Percentiles rank a stretch among this genome's conserved stretches.
phyloP scores from a whole-genome alignment of 306 rosid species.

The Lablab purpureus region DNA sequence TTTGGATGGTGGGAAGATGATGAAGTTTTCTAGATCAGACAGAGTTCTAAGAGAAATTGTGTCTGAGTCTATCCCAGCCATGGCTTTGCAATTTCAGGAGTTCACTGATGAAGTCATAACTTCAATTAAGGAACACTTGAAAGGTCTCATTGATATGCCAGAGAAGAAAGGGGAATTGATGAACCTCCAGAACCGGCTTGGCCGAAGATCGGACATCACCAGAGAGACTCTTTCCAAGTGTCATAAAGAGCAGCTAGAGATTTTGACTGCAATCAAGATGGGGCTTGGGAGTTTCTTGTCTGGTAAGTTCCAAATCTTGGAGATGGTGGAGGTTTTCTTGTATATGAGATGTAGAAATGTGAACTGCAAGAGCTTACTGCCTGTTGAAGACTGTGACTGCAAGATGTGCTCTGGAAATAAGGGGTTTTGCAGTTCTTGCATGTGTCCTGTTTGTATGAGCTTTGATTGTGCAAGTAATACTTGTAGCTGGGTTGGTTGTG shows the following conservation, averaged over 20 bases:
- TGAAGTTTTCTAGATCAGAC: constrained; percentile 64
- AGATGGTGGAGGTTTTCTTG: constrained; percentile 76
- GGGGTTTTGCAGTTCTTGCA: constrained; percentile 86
- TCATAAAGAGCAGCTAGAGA: constrained; percentile 68
- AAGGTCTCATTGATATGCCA: constrained; percentile 55
- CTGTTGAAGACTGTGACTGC: constrained; percentile 91
- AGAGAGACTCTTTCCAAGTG: constrained; percentile 76
- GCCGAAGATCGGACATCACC: constrained; percentile 73
- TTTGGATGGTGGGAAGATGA: constrained; percentile 52
- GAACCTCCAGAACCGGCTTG: constrained; percentile 61
- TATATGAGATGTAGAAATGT: constrained; percentile 71
- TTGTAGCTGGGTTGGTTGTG: constrained; percentile 94
- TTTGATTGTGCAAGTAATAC: constrained; percentile 87
- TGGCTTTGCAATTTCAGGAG: constrained; percentile 70
- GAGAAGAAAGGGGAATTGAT: constrained; percentile 73
- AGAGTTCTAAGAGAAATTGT: constrained; percentile 63
- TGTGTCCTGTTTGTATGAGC: constrained; percentile 88
- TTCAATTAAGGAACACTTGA: constrained; percentile 63
- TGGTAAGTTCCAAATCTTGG: constrained; percentile 58
- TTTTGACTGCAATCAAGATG: constrained; percentile 74
- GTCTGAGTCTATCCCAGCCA: constrained; percentile 57
- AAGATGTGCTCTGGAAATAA: constrained; percentile 71
- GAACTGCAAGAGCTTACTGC: constrained; percentile 66
- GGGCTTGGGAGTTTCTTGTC: constrained; percentile 67
- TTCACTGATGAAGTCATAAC: constrained; percentile 61